phyloP scores from a whole-genome alignment of 2,329 filamentous ascomycete species.

The Fusarium protoensiforme region DNA sequence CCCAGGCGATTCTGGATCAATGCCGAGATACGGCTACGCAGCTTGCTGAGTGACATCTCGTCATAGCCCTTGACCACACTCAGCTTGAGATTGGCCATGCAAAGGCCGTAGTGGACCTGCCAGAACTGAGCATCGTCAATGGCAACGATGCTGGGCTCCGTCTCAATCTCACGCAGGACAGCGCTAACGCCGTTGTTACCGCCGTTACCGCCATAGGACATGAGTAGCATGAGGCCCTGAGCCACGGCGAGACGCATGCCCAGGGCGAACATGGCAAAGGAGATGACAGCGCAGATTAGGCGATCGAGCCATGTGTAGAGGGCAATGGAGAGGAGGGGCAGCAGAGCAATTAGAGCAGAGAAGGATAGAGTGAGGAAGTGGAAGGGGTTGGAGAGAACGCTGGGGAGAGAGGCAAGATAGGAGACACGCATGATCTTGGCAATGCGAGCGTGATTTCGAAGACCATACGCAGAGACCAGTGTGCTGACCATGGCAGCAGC shows the following conservation, averaged over 20 bases:
- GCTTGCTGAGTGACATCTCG: constrained; percentile 76
- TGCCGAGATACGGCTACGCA: constrained; percentile 80
- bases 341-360: constrained; percentile 80
- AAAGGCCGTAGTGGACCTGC: constrained; percentile 98
- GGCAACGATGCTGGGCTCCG: constrained; percentile 77
- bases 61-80: constrained; percentile 72
- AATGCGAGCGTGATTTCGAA: constrained; percentile 92
- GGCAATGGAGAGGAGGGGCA: constrained; percentile 84
- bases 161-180: constrained; percentile 86
- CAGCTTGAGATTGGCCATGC: constrained; percentile 93
- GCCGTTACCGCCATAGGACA: constrained; percentile 75
- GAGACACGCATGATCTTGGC: constrained; percentile 90
- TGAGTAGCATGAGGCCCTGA: constrained; percentile 92
- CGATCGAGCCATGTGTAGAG: constrained; percentile 87
- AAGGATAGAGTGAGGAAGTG: constrained; percentile 94
- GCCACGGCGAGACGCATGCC: constrained; percentile 86
- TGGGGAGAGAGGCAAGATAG: constrained; percentile 83
- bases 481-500: constrained; percentile 86
- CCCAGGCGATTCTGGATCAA: constrained; percentile 88
- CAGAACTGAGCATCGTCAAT: constrained; percentile 96
- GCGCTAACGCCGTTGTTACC: constrained; percentile 68
- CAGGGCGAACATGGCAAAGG: constrained; percentile 87
- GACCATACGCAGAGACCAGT: constrained; percentile 83
- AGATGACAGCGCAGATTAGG: constrained; percentile 82
- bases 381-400: constrained; percentile 91